phyloP scores from a whole-genome alignment of 306 rosid genomes.

The Trifolium dubium region DNA sequence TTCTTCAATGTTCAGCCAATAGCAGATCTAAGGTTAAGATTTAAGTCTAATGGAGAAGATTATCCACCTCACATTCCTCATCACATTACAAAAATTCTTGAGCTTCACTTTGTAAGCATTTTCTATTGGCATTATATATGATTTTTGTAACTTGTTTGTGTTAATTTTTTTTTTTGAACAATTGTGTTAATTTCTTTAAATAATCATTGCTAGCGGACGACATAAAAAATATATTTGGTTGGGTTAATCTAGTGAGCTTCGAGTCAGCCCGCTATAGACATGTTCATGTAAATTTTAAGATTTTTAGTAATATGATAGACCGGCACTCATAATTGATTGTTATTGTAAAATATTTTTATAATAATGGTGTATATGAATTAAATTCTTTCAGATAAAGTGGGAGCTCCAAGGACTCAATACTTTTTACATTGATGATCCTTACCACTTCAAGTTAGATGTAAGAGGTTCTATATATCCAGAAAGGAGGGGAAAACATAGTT shows the following conservation, averaged over 20 bases:
- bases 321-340: no score
- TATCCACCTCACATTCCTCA: slow-evolving; percentile 58
- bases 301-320: no score
- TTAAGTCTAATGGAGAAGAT: slow-evolving; percentile 58
- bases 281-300: no score
- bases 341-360: no score
- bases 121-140: neutral
- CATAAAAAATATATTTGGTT: no score
- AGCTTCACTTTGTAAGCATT: slow-evolving; percentile 55
- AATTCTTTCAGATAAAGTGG: slow-evolving; percentile 45
- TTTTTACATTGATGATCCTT: slow-evolving; percentile 17
- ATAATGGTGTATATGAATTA: no score
- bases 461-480: slow-evolving; percentile 49
- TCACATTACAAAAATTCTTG: slow-evolving; percentile 47
- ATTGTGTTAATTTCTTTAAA: neutral
- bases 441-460: slow-evolving; percentile 10
- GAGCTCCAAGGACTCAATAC: slow-evolving; percentile 42
- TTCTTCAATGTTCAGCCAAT: slow-evolving; percentile 45
- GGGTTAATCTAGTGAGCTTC: no score
- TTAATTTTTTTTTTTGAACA: neutral
- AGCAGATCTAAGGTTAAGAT: slow-evolving; percentile 41
- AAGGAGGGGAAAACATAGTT: slow-evolving; percentile 44
- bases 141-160: slow-evolving; percentile 10
- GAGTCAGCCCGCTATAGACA: no score
- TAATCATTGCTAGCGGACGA: neutral